Conservation (phyloP, 2,329 filamentous ascomycete species). For the Sarocladium strictum region DNA sequence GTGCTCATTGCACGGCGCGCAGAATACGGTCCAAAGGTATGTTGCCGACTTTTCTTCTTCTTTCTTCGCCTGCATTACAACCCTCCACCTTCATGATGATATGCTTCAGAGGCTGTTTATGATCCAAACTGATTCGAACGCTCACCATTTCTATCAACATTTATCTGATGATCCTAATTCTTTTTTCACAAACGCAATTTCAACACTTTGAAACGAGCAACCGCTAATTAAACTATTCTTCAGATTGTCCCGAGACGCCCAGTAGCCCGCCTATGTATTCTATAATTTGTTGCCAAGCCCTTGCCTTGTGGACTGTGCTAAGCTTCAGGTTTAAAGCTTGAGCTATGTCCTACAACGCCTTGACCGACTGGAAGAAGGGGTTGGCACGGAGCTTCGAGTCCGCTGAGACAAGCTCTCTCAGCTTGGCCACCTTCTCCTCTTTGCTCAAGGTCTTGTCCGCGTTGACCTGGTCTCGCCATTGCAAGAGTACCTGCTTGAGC, state of each 20-base stretch:
- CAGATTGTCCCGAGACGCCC: constrained; percentile 5
- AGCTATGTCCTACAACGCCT: constrained; percentile 36
- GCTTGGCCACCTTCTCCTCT: constrained; percentile 69
- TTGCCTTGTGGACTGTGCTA: no score
- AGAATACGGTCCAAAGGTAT: constrained; percentile 17
- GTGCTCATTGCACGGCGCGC: neutral
- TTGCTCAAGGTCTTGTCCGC: constrained; percentile 51
- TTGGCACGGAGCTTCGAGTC: constrained; percentile 61
- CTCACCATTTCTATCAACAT: constrained; percentile 21
- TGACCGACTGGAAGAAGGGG: constrained; percentile 65
- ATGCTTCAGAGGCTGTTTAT: constrained; percentile 43
- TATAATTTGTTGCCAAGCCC: neutral
- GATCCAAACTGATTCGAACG: constrained; percentile 32
- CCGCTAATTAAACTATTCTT: neutral
- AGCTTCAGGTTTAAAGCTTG: neutral
- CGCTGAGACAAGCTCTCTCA: constrained; percentile 72
- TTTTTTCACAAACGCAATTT: constrained; percentile 10
- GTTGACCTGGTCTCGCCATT: constrained; percentile 77
- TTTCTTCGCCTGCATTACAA: neutral
- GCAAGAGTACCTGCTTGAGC: constrained; percentile 74
- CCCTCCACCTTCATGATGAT: constrained; percentile 31
- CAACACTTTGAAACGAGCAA: neutral
- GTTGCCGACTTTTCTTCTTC: constrained; percentile 13
- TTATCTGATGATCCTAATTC: constrained; percentile 9
- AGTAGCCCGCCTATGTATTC: neutral